Conservation (phyloP, 176 grass and related monocot species). For the Rhynchospora breviuscula region DNA sequence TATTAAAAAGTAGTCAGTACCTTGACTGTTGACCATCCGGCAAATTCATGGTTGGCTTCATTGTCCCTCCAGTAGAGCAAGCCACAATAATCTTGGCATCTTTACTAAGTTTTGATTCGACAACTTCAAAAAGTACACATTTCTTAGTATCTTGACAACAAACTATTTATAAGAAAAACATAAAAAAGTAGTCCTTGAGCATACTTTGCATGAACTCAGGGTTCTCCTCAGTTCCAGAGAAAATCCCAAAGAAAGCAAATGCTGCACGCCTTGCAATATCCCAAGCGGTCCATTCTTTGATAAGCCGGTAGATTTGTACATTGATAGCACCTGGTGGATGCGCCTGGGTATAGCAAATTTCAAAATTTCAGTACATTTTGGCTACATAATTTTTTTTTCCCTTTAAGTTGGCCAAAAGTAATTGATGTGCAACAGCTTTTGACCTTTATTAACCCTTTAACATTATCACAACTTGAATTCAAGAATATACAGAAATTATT, state of each 20-base stretch:
- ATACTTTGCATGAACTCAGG: conserved; percentile 87
- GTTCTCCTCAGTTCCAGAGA: conserved; percentile 94
- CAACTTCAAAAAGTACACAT: conserved; percentile 31
- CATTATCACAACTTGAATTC: not conserved
- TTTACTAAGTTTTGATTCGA: conserved; percentile 69
- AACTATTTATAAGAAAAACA: not conserved
- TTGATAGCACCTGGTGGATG: conserved; percentile 93
- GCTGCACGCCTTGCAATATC: conserved; percentile 95
- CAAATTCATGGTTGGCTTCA: conserved; percentile 80
- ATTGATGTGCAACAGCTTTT: not conserved
- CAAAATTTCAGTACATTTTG: not conserved
- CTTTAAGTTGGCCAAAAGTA: not conserved
- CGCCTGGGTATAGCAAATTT: conserved; percentile 37
- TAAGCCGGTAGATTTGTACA: conserved; percentile 98
- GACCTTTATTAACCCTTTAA: not conserved
- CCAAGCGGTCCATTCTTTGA: conserved; percentile 99
- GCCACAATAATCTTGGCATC: conserved; percentile 98
- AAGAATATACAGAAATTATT: not conserved
- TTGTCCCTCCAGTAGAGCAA: conserved; percentile 82
- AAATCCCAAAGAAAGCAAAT: conserved; percentile 98
- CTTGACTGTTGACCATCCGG: conserved; percentile 91
- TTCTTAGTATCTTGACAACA: not conserved
- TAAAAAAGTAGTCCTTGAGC: not conserved
- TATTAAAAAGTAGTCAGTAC: conserved; percentile 23
- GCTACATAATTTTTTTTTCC: not conserved